A percentile compares a stretch with the other conserved stretches of the same genome.
These are phyloP conservation scores for Xylaria venustula DNA, from an alignment of 495 filamentous ascomycete species.

Conservation along the genomic window DNA sequence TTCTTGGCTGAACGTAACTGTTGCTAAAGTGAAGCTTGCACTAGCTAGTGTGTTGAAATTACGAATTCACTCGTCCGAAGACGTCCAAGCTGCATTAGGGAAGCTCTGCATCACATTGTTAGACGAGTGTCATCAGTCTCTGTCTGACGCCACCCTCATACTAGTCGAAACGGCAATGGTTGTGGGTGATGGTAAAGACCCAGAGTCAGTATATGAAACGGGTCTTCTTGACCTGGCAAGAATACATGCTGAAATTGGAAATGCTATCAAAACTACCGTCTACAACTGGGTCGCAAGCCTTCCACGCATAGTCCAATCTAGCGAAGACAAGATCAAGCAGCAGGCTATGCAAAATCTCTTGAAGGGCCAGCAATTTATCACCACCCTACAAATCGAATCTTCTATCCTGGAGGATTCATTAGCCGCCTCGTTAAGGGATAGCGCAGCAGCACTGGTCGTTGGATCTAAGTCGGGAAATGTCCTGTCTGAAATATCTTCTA, in stretches of 20 bases:
- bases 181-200: conserved; percentile 56
- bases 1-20: conserved; percentile 81
- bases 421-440: conserved; percentile 61
- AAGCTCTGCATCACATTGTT: conserved; percentile 70
- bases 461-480: conserved; percentile 29
- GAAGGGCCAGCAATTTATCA: conserved; percentile 67
- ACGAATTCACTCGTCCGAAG: conserved; percentile 67
- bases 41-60: conserved; percentile 74
- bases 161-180: conserved; percentile 80
- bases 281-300: conserved; percentile 81
- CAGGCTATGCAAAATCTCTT: conserved; percentile 71
- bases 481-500: conserved; percentile 26
- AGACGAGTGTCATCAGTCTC: conserved; percentile 71
- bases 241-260: conserved; percentile 62
- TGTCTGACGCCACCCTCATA: conserved; percentile 66
- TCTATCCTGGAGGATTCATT: conserved; percentile 68
- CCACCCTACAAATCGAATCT: conserved; percentile 63
- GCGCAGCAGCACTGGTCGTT: conserved; percentile 48
- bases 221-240: conserved; percentile 59
- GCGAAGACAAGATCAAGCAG: conserved; percentile 74
- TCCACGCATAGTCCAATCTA: conserved; percentile 78
- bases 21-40: conserved; percentile 80
- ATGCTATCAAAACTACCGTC: conserved; percentile 67
- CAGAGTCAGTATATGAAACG: conserved; percentile 40
- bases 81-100: conserved; percentile 68